Percentiles rank a stretch among this genome's conserved stretches.
Evolutionary conservation across 2,329 filamentous ascomycete species (phyloP).

Genomic region (Ophiostoma ulmi): DNA sequence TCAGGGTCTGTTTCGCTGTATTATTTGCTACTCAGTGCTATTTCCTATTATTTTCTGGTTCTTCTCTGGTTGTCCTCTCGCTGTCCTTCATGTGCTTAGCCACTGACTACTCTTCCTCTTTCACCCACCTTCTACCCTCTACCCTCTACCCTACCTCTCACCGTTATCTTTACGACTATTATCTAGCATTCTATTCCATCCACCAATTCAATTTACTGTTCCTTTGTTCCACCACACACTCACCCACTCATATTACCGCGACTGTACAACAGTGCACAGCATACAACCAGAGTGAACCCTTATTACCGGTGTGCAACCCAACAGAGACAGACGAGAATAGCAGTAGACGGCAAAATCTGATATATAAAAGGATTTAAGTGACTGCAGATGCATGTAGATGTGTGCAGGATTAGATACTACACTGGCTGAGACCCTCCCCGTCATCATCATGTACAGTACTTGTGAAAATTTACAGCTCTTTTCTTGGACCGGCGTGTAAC

Average conservation of each 20-base stretch:
- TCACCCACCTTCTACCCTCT: too few relatives aligned
- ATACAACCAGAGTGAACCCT: slow-evolving; percentile 6
- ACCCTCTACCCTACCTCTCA: neutral
- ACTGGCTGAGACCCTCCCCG: neutral
- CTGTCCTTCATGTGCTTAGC: neutral
- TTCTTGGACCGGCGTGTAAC: slow-evolving; percentile 5
- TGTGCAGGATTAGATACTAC: neutral
- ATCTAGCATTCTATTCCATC: neutral
- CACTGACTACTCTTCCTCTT: too few relatives aligned
- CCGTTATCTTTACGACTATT: neutral
- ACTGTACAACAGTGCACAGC: neutral
- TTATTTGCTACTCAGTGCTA: neutral
- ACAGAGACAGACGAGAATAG: neutral
- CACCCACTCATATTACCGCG: neutral
- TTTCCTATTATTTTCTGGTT: neutral
- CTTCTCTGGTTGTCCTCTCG: neutral
- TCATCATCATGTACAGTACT: neutral
- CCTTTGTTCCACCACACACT: neutral
- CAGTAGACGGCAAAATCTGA: neutral
- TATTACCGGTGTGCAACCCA: slow-evolving; percentile 2
- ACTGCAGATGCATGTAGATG: neutral
- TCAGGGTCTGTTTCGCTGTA: neutral
- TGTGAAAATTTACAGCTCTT: neutral
- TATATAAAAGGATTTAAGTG: neutral
- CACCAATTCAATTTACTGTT: neutral